Evolutionary conservation across 306 rosid genomes (phyloP).

Genomic region (Geum urbanum): DNA sequence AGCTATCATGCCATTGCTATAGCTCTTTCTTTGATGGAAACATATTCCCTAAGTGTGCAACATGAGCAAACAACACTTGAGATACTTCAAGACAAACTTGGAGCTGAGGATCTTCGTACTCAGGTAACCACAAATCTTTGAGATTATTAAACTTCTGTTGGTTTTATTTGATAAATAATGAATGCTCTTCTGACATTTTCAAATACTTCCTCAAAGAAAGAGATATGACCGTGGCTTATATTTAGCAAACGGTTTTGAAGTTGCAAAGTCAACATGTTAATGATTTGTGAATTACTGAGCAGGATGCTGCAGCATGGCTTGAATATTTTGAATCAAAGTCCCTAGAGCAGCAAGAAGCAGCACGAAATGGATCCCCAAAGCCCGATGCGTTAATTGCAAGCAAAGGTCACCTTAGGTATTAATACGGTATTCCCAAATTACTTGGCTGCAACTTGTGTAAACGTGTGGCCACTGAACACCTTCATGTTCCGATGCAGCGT

Average conservation of each 20-base stretch:
- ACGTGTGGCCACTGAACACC: conserved; percentile 29
- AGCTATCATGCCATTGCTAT: conserved; percentile 99
- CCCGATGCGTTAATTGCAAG: conserved; percentile 86
- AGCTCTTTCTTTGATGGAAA: conserved; percentile 97
- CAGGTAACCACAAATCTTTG: conserved; percentile 47
- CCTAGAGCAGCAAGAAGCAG: conserved; percentile 94
- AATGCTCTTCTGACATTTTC: background rate
- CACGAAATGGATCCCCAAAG: conserved; percentile 89
- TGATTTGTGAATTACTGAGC: conserved; percentile 24
- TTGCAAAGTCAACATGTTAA: conserved; percentile 10
- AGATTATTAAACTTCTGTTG: conserved; percentile 1
- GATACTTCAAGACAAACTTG: conserved; percentile 88
- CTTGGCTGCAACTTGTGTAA: conserved; percentile 35
- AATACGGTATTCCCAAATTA: conserved; percentile 63
- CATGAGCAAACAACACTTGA: conserved; percentile 92
- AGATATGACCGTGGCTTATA: background rate
- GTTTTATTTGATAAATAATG: background rate
- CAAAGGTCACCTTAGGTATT: conserved; percentile 99
- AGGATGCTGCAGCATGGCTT: conserved; percentile 99
- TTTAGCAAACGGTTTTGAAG: background rate
- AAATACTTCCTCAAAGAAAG: background rate
- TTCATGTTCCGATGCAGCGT: conserved; percentile 61
- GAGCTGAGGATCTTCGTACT: conserved; percentile 89
- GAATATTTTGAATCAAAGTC: conserved; percentile 93
- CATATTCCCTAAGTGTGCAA: conserved; percentile 90